Percentiles rank a stretch among this genome's conserved stretches.
Evolutionary conservation across 139 green algal genomes (phyloP).

Genomic region (Tetradesmus obliquus): DNA sequence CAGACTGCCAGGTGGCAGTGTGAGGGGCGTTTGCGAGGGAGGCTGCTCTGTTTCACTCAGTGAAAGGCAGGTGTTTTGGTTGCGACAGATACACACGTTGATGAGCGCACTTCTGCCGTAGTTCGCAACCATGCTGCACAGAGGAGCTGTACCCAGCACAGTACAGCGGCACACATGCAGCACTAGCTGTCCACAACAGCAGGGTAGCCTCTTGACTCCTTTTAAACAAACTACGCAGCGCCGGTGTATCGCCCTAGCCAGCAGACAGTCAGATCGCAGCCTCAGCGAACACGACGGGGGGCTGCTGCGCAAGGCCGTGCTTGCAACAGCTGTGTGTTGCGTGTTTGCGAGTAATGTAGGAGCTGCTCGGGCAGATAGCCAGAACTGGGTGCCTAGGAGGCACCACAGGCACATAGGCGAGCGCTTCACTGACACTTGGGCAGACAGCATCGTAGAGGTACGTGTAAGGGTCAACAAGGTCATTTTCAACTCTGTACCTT

Average conservation of each 20-base stretch:
- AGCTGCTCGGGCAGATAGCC: slow-evolving; percentile 19
- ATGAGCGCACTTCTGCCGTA: background rate
- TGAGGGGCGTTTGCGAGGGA: too few relatives aligned
- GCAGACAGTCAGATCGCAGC: background rate
- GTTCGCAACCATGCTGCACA: slow-evolving; percentile 1
- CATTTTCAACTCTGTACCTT: background rate
- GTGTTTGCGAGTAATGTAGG: slow-evolving; percentile 32
- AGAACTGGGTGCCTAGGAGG: slow-evolving; percentile 61
- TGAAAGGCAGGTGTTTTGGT: background rate
- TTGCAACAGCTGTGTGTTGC: slow-evolving; percentile 25
- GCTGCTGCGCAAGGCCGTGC: background rate
- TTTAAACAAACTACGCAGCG: background rate
- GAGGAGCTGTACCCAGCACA: background rate
- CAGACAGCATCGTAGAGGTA: slow-evolving; percentile 60
- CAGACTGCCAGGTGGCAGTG: too few relatives aligned
- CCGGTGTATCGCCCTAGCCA: background rate
- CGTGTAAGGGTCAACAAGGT: background rate
- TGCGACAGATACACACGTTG: background rate
- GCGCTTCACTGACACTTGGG: slow-evolving; percentile 59
- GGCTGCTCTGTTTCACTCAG: too few relatives aligned
- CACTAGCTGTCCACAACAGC: background rate
- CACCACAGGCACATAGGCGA: slow-evolving; percentile 64
- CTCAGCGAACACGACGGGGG: background rate
- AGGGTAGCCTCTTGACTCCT: background rate
- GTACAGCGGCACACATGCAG: background rate